These are phyloP conservation scores for Immersiella caudata DNA, from an alignment of 495 filamentous ascomycete species.

Conservation along the genomic window DNA sequence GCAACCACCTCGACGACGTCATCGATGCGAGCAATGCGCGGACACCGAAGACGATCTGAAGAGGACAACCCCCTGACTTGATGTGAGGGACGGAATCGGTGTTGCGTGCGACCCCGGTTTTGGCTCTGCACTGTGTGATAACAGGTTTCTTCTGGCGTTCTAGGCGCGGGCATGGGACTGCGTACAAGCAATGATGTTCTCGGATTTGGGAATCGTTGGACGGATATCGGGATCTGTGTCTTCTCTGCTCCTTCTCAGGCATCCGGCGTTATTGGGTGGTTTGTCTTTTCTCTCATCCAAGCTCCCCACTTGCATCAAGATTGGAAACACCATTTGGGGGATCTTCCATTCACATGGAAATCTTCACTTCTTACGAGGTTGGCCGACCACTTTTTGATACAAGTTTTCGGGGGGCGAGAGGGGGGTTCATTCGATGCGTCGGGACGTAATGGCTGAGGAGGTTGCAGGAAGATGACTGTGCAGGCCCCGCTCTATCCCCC, in stretches of 20 bases:
- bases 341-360: constrained; percentile 34
- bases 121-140: constrained; percentile 25
- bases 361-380: constrained; percentile 56
- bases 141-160: constrained; percentile 33
- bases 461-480: constrained; percentile 25
- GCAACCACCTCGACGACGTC: constrained; percentile 93
- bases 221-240: constrained; percentile 17
- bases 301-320: constrained; percentile 48
- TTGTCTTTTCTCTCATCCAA: constrained; percentile 38
- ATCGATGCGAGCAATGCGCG: constrained; percentile 61
- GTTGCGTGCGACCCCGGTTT: constrained; percentile 15
- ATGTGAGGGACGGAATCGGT: constrained; percentile 2
- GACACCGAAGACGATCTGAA: constrained; percentile 55
- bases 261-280: constrained; percentile 36
- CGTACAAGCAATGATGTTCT: constrained; percentile 20
- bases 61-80: constrained; percentile 10
- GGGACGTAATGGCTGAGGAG: constrained; percentile 34
- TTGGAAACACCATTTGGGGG: constrained; percentile 55
- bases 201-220: constrained; percentile 20
- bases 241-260: constrained; percentile 28
- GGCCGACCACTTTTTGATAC: constrained; percentile 49
- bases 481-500: constrained; percentile 29
- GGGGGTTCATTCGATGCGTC: constrained; percentile 41
- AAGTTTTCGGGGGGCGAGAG: constrained; percentile 39
- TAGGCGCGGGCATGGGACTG: constrained; percentile 24